Percentiles rank a stretch among this genome's conserved stretches.
Evolutionary conservation across 2,329 filamentous ascomycete genomes (phyloP).

Genomic region (Bertia moriformis): DNA sequence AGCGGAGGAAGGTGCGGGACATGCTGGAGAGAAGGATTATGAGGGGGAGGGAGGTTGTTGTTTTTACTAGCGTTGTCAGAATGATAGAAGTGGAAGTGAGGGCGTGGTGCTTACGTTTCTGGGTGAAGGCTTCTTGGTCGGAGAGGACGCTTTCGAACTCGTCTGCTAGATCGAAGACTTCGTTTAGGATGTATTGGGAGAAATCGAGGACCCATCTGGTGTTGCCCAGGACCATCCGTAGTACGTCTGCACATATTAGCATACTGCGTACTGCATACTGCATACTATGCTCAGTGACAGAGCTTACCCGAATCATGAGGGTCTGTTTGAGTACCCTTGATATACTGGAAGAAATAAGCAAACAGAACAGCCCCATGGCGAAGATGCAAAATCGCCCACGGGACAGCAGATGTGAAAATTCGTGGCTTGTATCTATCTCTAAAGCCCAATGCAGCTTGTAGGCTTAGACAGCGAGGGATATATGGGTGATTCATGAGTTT

Average conservation of each 20-base stretch:
- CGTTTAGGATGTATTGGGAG: background rate
- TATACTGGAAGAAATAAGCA: background rate
- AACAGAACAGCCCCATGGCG: background rate
- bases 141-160: background rate
- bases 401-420: background rate
- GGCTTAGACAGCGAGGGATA: slow-evolving; percentile 1
- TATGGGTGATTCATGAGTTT: slow-evolving; percentile 1
- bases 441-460: background rate
- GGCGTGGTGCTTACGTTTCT: background rate
- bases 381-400: background rate
- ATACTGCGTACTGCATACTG: background rate
- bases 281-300: background rate
- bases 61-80: background rate
- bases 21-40: slow-evolving; percentile 1
- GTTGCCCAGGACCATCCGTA: background rate
- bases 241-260: background rate
- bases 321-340: background rate
- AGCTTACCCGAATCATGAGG: background rate
- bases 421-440: background rate
- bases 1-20: slow-evolving; percentile 1
- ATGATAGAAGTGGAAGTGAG: background rate
- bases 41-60: background rate
- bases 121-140: slow-evolving; percentile 1
- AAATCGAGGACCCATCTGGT: background rate
- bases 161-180: slow-evolving; percentile 1